phyloP scores from a whole-genome alignment of 2,329 filamentous ascomycete genomes.

The Penicillium sclerotiorum region DNA sequence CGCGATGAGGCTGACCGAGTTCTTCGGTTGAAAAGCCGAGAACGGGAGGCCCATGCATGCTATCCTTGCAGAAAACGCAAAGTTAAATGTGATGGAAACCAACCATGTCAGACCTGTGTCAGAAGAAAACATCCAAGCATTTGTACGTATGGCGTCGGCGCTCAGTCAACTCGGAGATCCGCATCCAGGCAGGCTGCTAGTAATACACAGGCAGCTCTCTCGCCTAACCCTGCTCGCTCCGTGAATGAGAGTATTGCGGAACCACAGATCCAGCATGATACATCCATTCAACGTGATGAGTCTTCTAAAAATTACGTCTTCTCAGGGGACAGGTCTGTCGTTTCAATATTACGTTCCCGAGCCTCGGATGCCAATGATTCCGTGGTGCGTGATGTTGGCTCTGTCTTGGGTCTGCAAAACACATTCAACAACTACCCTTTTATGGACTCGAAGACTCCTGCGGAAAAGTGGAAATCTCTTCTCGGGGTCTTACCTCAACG shows the following conservation, averaged over 20 bases:
- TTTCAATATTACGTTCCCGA: slow-evolving; percentile 31
- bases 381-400: slow-evolving; percentile 30
- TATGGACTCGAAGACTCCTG: slow-evolving; percentile 29
- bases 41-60: slow-evolving; percentile 34
- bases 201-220: neutral
- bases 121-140: slow-evolving; percentile 33
- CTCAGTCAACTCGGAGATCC: slow-evolving; percentile 1
- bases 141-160: slow-evolving; percentile 24
- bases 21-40: slow-evolving; percentile 29
- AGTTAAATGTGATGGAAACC: slow-evolving; percentile 36
- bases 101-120: slow-evolving; percentile 33
- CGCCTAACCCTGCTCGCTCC: neutral
- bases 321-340: slow-evolving; percentile 35
- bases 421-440: slow-evolving; percentile 35
- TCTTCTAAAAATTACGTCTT: slow-evolving; percentile 26
- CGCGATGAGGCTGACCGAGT: slow-evolving; percentile 34
- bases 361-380: slow-evolving; percentile 31
- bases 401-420: slow-evolving; percentile 36
- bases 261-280: neutral
- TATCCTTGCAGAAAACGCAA: slow-evolving; percentile 41
- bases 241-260: neutral
- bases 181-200: neutral
- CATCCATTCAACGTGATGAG: no score
- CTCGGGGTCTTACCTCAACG: slow-evolving; percentile 28
- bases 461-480: slow-evolving; percentile 30